Conservation (phyloP, 225 moss, liverwort and hornwort species). For the Sphagnum tenellum region DNA sequence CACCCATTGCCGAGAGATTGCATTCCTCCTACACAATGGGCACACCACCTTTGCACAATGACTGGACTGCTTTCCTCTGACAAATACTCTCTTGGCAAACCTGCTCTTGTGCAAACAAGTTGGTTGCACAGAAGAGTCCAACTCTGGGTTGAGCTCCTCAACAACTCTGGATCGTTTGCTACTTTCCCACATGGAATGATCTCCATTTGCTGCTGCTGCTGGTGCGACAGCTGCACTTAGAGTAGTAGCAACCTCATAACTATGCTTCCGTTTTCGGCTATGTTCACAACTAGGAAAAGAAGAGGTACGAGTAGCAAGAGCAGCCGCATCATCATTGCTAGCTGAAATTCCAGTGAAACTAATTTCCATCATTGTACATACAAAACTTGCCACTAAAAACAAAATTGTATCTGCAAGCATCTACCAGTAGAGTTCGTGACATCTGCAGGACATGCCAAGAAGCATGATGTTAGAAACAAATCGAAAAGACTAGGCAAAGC, state of each 20-base stretch:
- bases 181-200: constrained; percentile 17
- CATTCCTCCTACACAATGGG: constrained; percentile 1
- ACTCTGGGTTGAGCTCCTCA: neutral
- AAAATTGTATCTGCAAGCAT: constrained; percentile 6
- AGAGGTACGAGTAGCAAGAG: neutral
- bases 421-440: neutral
- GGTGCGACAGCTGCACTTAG: neutral
- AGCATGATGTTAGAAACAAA: neutral
- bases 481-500: too few relatives aligned
- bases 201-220: neutral
- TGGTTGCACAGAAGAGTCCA: neutral
- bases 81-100: constrained; percentile 16
- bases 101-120: constrained; percentile 27
- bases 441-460: neutral
- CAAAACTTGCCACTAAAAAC: constrained; percentile 1
- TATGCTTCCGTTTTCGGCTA: constrained; percentile 25
- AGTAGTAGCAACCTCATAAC: constrained; percentile 1
- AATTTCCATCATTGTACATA: constrained; percentile 8
- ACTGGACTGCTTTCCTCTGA: constrained; percentile 1
- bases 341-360: constrained; percentile 1
- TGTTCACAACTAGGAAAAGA: constrained; percentile 1
- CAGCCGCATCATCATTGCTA: neutral
- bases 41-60: neutral
- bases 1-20: too few relatives aligned
- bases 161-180: constrained; percentile 17